Evolutionary conservation across 2,329 filamentous ascomycete genomes (phyloP), one percentile per base, ranked within the genome.

Genomic region (Fusarium sp.): DNA sequence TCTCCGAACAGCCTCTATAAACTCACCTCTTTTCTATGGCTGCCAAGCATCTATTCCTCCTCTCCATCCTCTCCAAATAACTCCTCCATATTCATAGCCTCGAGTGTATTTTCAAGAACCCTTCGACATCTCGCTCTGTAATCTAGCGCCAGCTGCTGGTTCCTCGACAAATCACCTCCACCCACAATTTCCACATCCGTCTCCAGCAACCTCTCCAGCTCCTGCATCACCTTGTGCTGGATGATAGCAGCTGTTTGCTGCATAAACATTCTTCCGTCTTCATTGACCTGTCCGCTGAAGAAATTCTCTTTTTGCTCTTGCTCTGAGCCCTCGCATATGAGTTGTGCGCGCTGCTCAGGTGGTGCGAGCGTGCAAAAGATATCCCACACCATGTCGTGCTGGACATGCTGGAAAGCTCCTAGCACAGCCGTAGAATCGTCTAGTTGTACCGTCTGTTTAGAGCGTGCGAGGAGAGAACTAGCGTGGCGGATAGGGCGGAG

Each of bases 371-470:
- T 76, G 53, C 76, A 75, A 42, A 82, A 77, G 1, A 88, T 80
- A 56, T 86, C 83, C 77, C 83, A 83, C 7, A 87, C 78, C 72
- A 89, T 83, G 8, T 82, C 81, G 49, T 85, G 83, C 70, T 87
- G 85, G 9, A 88, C 80, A 60, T 86, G 83, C 8, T 80, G 77
- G 55, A 88, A 85, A 6, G 79, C 79, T 3, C 78, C 75, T 4
- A 83, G 74, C 2, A 79, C 60, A 1, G 41, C 26, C 1, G 80
- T 73, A 0, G 41, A 55, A 0, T 73, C 61, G n/a, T 74, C 58
- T 8, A 79, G 69, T n/a, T 75, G 68, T 5, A 80, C 74, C 8
- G 73, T 67, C 52, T 82, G 79, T 53, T 81, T 81, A 1, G 80
- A 77, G 8, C 79, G 77, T 5, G 80, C 84, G 4, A 85, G 80